Base-by-base conservation (phyloP, 2,329 filamentous ascomycete species). In the Phoma sp. region DNA sequence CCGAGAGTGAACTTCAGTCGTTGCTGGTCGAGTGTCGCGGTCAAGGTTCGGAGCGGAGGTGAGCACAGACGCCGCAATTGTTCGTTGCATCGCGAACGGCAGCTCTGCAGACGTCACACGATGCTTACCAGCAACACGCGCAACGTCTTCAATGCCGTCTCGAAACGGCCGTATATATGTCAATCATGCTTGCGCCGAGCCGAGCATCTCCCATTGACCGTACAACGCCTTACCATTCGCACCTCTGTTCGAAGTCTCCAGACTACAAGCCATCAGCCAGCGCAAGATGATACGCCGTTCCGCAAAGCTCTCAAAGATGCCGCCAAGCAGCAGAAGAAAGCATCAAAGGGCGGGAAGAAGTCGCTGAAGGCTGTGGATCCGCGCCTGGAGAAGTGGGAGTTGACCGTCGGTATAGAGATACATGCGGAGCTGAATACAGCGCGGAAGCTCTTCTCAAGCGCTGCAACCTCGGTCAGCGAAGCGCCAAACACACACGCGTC, bases 371-470 rank as follows among this genome's bases (percentile, higher is more conserved):
- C 14, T 4, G 38, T 13, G 10, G 64, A 72, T 35, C 47, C 62
- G 14, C 63, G 65, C 7, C 55, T 77, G 47, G 71, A 78, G 36
- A 87, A 87, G 30, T 99, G 95, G 95, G 91, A 97, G 74, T 80
- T 98, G 67, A 97, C 93, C 0, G 91, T 98, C 25, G 95, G 95
- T 57, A 93, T 99, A 64, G 95, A 99, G 78, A 95, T 99, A 60
- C 95, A 99, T 72, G 95, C 95, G 18, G 93, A 98, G 76, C 82
- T 99, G 68, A 96, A 98, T 75, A 95, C 93, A 0, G 82, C 85
- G 4, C 82, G 83, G 68, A 99, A 99, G 77, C 85, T 99, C 51
- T 99, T 99, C 78, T 98, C 95, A 1, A 74, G 83, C 77, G 78
- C 72, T 69, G 69, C 74, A 7, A 75, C 73, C 4, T 78, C 76